phyloP scores from a whole-genome alignment of 495 filamentous ascomycete species.

The Talaromyces thailandensis region DNA sequence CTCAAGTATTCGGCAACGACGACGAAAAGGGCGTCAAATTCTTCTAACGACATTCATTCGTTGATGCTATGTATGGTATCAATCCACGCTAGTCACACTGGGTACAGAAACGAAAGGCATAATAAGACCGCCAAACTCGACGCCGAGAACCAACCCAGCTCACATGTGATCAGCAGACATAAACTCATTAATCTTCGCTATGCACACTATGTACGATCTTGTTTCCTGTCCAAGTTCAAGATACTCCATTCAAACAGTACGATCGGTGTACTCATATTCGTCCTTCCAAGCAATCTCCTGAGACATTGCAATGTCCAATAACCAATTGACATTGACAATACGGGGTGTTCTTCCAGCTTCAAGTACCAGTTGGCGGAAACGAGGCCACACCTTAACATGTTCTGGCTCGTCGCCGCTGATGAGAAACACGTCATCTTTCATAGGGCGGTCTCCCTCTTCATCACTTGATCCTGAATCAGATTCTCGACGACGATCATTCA shows the following conservation, averaged over 20 bases:
- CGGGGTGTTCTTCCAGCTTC: constrained; percentile 62
- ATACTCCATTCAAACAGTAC: not conserved
- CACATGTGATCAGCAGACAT: not conserved
- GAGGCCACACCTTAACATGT: constrained; percentile 69
- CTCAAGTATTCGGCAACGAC: constrained; percentile 83
- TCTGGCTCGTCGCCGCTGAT: constrained; percentile 53
- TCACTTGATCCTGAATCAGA: constrained; percentile 30
- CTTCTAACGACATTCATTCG: constrained; percentile 46
- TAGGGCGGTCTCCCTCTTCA: constrained; percentile 48
- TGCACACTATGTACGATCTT: not conserved
- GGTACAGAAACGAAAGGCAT: not conserved
- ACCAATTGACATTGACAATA: constrained; percentile 79
- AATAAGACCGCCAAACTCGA: not conserved
- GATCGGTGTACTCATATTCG: constrained; percentile 41
- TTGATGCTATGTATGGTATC: not conserved
- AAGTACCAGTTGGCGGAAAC: constrained; percentile 67
- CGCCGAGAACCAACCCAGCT: constrained; percentile 1
- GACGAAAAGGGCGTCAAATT: constrained; percentile 92
- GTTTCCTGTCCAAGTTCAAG: constrained; percentile 11
- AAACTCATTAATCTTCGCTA: not conserved
- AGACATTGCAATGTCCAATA: constrained; percentile 79
- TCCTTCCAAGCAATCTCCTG: constrained; percentile 62
- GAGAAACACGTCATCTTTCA: constrained; percentile 67
- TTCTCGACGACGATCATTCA: constrained; percentile 38
- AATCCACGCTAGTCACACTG: not conserved